Evolutionary conservation across 1,284 basidiomycete species (phyloP).

Genomic region (Vanrija sp.): DNA sequence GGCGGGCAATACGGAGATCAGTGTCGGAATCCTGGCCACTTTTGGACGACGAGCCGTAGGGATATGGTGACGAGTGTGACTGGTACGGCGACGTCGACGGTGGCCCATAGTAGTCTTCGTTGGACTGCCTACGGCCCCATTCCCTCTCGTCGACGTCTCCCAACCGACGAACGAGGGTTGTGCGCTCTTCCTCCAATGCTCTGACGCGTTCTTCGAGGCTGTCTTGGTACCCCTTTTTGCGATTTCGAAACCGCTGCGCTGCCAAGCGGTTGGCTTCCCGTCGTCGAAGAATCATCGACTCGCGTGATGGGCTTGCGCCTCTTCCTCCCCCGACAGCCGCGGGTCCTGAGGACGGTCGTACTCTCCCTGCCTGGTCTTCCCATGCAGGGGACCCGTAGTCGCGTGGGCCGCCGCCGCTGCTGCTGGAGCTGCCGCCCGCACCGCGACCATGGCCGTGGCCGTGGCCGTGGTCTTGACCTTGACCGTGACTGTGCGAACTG

Average conservation of each 20-base stretch:
- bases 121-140: too few relatives aligned
- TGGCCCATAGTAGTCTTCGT: neutral
- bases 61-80: neutral
- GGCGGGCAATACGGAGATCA: slow-evolving; percentile 24
- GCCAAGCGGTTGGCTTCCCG: slow-evolving; percentile 44
- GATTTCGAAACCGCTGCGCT: slow-evolving; percentile 41
- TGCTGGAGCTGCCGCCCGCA: neutral
- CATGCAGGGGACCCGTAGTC: neutral
- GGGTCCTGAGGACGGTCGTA: too few relatives aligned
- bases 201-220: slow-evolving; percentile 38
- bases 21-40: neutral
- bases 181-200: slow-evolving; percentile 33
- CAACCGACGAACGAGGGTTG: slow-evolving; percentile 20
- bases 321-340: neutral
- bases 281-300: slow-evolving; percentile 26
- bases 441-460: too few relatives aligned
- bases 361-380: too few relatives aligned
- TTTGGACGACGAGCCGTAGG: neutral
- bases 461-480: too few relatives aligned
- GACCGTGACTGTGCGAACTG: too few relatives aligned
- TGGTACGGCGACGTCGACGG: neutral
- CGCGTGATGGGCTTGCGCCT: slow-evolving; percentile 7
- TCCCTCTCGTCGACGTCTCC: slow-evolving; percentile 13
- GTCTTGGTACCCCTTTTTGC: slow-evolving; percentile 46
- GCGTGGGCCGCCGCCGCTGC: neutral